Evolutionary conservation across 306 rosid species (phyloP).

Genomic region (Trifolium pratense): DNA sequence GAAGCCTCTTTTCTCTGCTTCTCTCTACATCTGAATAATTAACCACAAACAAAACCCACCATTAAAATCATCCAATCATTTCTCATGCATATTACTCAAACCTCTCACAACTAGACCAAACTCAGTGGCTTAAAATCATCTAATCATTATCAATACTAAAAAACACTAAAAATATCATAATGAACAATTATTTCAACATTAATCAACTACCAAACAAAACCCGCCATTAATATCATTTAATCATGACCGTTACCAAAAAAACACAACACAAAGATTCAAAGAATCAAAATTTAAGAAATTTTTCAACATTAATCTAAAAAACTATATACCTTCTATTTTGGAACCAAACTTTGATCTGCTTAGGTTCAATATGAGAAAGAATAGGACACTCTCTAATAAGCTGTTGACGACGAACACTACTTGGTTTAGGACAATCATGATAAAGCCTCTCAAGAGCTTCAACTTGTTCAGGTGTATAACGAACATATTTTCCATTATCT

Average conservation of each 20-base stretch:
- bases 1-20: conserved; percentile 97
- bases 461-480: conserved; percentile 99
- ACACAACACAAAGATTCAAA: not conserved
- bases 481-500: conserved; percentile 91
- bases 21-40: conserved; percentile 81
- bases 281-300: not conserved
- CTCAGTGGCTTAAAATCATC: not conserved
- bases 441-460: conserved; percentile 97
- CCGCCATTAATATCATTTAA: not conserved
- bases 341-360: conserved; percentile 98
- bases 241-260: not conserved
- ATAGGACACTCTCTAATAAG: conserved; percentile 94
- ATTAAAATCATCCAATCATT: not conserved
- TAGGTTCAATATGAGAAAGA: conserved; percentile 91
- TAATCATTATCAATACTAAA: not conserved
- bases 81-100: too few species aligned
- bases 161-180: too few species aligned
- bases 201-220: too few species aligned
- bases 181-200: too few species aligned
- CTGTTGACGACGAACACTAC: conserved; percentile 96
- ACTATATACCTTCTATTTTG: conserved; percentile 75
- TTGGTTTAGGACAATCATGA: conserved; percentile 96
- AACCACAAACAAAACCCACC: not conserved
- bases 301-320: not conserved
- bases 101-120: too few species aligned